Evolutionary conservation across 2,329 filamentous ascomycete genomes (phyloP), one percentile per base, ranked within the genome.

Genomic region (Colletotrichum sp.): DNA sequence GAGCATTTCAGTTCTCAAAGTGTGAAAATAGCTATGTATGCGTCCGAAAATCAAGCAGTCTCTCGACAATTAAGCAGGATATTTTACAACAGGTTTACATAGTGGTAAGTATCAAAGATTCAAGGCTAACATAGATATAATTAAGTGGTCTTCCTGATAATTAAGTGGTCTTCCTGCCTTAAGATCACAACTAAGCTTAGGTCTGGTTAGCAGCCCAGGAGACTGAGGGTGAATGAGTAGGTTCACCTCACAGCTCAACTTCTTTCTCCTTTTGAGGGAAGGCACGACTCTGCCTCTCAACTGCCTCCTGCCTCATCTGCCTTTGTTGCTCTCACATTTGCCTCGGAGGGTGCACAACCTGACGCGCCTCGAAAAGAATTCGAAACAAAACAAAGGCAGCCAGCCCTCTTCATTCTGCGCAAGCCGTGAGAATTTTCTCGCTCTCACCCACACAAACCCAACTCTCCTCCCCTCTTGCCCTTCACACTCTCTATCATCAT

Each of bases 121-220:
- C 15, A 8, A 36, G 34, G 34, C 34, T 36, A 8, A 36, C 3
- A 4, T 16, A 7, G 16, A 18, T 4, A 18, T 18, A 18, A 38
- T 38, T 1, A 8, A 9, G 36, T 43, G 1, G 0, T 0, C 36
- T 43, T 60, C 26, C 8, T 38, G 8, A 18, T 18, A 18, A 38
- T 38, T 1, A 8, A 9, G 36, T 43, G 1, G 0, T 0, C 36
- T 43, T 60, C 26, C 8, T 32, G 16, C 3, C 0, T 60, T 5
- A 18, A 38, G 36, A 2, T 18, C 4, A 36, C 15, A 36, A 16
- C 34, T 38, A 18, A 38, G 16, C 36, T 38, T 18, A 1, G 18
- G 43, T 48, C n/a, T 48, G n/a, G 6, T 12, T 48, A 12, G 43
- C 10, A 48, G 43, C 43, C n/a, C 18, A 48, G 18, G 38, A n/a